Conservation (phyloP, 345 rosid genomes). For the Syzygium grande region DNA sequence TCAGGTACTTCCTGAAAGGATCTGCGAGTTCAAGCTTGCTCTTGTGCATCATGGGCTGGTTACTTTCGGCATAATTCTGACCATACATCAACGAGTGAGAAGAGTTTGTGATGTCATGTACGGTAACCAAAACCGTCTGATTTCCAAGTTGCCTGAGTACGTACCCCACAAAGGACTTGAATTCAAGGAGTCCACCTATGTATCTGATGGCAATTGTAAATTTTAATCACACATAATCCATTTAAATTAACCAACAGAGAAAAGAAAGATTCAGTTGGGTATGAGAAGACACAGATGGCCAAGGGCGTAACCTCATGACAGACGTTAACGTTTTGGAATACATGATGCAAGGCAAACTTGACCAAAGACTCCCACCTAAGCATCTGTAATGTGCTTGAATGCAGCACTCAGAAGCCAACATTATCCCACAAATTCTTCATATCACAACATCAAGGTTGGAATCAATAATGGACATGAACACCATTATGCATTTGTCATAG, state of each 20-base stretch:
- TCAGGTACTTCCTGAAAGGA: background rate
- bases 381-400: background rate
- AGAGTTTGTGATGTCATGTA: background rate
- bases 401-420: accelerated
- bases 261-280: background rate
- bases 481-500: accelerated
- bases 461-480: accelerated
- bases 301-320: background rate
- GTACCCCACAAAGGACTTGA: background rate
- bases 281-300: background rate
- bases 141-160: background rate
- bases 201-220: background rate
- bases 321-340: background rate
- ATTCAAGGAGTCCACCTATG: background rate
- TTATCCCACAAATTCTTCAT: background rate
- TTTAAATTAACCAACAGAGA: background rate
- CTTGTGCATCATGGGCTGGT: background rate
- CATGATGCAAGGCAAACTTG: background rate
- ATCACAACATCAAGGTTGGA: background rate
- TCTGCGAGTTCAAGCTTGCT: background rate
- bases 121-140: background rate
- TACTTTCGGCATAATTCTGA: background rate
- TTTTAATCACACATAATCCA: background rate
- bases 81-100: background rate
- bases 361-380: background rate